Conservation (phyloP, 2,329 filamentous ascomycete genomes). For the Talaromyces sp. region DNA sequence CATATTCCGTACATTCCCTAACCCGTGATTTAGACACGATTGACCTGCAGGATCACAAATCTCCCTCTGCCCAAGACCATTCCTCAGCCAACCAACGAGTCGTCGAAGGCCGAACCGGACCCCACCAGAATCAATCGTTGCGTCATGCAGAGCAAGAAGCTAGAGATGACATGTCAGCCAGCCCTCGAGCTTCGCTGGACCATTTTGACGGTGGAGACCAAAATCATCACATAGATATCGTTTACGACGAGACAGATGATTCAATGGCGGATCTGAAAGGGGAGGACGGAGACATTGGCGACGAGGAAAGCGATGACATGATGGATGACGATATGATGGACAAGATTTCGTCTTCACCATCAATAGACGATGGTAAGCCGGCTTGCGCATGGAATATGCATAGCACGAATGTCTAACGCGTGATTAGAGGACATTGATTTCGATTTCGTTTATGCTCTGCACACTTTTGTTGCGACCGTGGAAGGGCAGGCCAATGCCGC, state of each 20-base stretch:
- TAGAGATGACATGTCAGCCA: conserved; percentile 66
- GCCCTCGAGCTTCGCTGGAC: conserved; percentile 58
- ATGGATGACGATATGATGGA: conserved; percentile 95
- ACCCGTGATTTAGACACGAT: conserved; percentile 67
- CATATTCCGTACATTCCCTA: background rate
- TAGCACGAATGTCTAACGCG: background rate
- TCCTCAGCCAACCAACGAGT: conserved; percentile 52
- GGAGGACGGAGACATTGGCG: conserved; percentile 54
- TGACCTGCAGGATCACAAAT: conserved; percentile 81
- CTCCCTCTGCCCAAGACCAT: conserved; percentile 83
- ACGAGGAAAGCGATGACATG: conserved; percentile 65
- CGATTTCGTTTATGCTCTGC: conserved; percentile 96
- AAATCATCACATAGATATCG: conserved; percentile 30
- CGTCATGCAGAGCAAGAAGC: conserved; percentile 75
- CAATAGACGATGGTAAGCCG: conserved; percentile 96
- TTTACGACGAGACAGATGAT: conserved; percentile 32
- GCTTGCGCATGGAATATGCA: background rate
- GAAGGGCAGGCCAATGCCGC: conserved; percentile 98
- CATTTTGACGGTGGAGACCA: conserved; percentile 41
- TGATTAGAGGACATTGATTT: conserved; percentile 98
- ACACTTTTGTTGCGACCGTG: conserved; percentile 96
- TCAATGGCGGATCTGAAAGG: conserved; percentile 23
- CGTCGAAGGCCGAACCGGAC: conserved; percentile 58
- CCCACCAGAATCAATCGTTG: conserved; percentile 82
- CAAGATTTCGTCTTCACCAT: conserved; percentile 97